A percentile compares a stretch with the other conserved stretches of the same genome.
phyloP scores from a whole-genome alignment of 352 stramenopile genomes.

The Globisporangium echinulatum region DNA sequence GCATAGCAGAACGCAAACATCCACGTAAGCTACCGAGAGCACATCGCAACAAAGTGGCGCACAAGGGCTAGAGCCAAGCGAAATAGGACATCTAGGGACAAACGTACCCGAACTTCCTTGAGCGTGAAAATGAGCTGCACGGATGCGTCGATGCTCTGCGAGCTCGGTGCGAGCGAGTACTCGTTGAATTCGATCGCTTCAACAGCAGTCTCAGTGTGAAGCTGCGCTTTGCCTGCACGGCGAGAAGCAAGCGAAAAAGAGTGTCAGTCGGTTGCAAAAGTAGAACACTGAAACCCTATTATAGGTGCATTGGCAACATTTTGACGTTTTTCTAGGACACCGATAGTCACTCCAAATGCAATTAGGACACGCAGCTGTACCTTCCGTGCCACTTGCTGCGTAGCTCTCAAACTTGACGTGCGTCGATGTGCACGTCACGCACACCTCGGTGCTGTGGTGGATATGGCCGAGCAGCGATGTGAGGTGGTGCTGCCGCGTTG shows the following conservation, averaged over 20 bases:
- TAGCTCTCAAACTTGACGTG: constrained; percentile 83
- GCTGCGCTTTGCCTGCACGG: constrained; percentile 44
- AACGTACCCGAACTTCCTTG: constrained; percentile 64
- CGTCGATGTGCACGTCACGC: constrained; percentile 50
- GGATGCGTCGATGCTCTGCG: constrained; percentile 30
- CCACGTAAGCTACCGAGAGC: too few relatives aligned
- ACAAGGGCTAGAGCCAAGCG: background rate
- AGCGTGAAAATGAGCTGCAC: constrained; percentile 82
- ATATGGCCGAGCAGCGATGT: constrained; percentile 73
- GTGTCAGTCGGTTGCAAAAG: too few relatives aligned
- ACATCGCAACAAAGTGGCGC: too few relatives aligned
- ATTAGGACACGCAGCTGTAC: constrained; percentile 8
- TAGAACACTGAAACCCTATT: too few relatives aligned
- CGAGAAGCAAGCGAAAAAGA: too few relatives aligned
- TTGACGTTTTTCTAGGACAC: background rate
- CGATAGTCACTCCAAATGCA: too few relatives aligned
- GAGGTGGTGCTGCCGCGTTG: constrained; percentile 68
- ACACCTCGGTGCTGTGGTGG: constrained; percentile 74
- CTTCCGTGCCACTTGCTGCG: constrained; percentile 44
- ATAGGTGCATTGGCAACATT: too few relatives aligned
- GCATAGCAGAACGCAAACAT: too few relatives aligned
- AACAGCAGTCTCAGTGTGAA: constrained; percentile 81
- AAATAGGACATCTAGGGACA: background rate
- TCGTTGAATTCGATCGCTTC: constrained; percentile 72
- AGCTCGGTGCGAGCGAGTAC: constrained; percentile 44